Evolutionary conservation across 306 rosid genomes (phyloP).

Genomic region (Betula pendula): DNA sequence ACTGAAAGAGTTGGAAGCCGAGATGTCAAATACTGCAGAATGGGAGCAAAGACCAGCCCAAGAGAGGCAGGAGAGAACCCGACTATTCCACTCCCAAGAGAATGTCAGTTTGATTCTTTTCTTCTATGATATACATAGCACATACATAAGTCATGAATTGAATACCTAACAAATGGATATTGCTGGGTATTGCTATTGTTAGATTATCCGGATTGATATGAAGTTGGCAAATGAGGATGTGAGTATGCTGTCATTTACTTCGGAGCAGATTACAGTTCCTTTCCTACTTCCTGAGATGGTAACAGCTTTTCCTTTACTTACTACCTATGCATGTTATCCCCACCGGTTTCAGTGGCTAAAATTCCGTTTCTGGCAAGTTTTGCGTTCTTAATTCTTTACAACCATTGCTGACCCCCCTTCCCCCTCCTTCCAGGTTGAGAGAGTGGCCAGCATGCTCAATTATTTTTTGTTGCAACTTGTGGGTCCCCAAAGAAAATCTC

Average conservation of each 20-base stretch:
- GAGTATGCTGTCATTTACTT: slow-evolving; percentile 86
- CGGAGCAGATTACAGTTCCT: slow-evolving; percentile 93
- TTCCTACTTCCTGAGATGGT: slow-evolving; percentile 99
- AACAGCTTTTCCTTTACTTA: slow-evolving; percentile 16
- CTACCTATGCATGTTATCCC: slow-evolving; percentile 17
- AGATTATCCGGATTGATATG: slow-evolving; percentile 96
- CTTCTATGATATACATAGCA: slow-evolving; percentile 1
- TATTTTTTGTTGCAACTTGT: slow-evolving; percentile 93
- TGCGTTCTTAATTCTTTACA: not conserved
- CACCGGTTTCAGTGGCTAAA: slow-evolving; percentile 15
- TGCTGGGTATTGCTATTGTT: slow-evolving; percentile 29
- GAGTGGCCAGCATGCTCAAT: slow-evolving; percentile 99
- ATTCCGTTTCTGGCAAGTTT: not conserved
- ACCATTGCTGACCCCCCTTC: not conserved
- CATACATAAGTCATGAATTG: not conserved
- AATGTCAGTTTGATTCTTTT: slow-evolving; percentile 59
- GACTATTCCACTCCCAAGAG: slow-evolving; percentile 91
- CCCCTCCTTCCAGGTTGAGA: slow-evolving; percentile 67
- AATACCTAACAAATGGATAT: slow-evolving; percentile 27
- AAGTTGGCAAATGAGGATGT: slow-evolving; percentile 98
- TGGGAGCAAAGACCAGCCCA: slow-evolving; percentile 91
- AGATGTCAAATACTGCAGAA: slow-evolving; percentile 89
- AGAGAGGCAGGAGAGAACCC: slow-evolving; percentile 99
- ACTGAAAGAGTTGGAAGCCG: slow-evolving; percentile 94
- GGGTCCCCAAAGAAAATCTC: slow-evolving; percentile 97